These are phyloP conservation scores for Hortiboletus rubellus DNA, from an alignment of 1,284 basidiomycete genomes.

Conservation along the genomic window DNA sequence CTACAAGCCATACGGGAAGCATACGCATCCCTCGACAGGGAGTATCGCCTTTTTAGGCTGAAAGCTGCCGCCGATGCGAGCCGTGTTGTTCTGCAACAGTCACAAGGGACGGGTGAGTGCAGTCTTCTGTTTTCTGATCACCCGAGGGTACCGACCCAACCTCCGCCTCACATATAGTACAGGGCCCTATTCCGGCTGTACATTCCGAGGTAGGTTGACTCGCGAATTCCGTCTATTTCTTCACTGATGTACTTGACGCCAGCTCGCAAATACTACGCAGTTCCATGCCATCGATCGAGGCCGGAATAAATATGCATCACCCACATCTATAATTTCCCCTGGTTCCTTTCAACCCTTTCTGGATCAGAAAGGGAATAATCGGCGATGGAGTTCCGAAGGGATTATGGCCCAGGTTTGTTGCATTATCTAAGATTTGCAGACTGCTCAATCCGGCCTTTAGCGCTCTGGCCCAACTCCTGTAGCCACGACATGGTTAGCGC, in stretches of 20 bases:
- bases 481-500: constrained; percentile 18
- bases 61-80: constrained; percentile 8
- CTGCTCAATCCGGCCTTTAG: constrained; percentile 12
- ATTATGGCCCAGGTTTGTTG: constrained; percentile 21
- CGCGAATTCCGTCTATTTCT: neutral
- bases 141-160: neutral
- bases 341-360: constrained; percentile 1
- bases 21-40: constrained; percentile 22
- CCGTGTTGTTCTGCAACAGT: constrained; percentile 10
- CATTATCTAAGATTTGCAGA: neutral
- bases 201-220: constrained; percentile 15
- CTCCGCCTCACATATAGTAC: constrained; percentile 1
- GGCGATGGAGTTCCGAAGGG: constrained; percentile 21
- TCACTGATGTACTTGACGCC: neutral
- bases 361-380: constrained; percentile 6
- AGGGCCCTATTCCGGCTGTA: constrained; percentile 4
- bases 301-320: constrained; percentile 4
- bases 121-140: neutral
- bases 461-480: constrained; percentile 6
- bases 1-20: constrained; percentile 20
- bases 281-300: constrained; percentile 9
- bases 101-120: constrained; percentile 11
- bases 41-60: constrained; percentile 18
- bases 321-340: constrained; percentile 6
- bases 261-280: constrained; percentile 1